phyloP scores from a whole-genome alignment of 1,284 basidiomycete species.

The Phellopilus nigrolimitatus region DNA sequence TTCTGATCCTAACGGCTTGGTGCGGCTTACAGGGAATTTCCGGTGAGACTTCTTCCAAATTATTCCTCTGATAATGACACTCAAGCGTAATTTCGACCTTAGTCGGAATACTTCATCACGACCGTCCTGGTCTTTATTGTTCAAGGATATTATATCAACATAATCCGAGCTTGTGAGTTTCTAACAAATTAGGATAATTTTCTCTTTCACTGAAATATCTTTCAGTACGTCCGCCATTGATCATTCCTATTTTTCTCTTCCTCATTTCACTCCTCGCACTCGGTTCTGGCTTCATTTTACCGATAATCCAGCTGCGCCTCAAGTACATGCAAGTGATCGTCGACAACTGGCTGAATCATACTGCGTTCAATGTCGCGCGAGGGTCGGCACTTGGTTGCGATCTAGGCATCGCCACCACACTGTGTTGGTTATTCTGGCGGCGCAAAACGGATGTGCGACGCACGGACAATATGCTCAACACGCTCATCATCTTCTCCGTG shows the following conservation, averaged over 20 bases:
- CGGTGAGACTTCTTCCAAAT: neutral
- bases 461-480: constrained; percentile 15
- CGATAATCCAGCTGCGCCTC: constrained; percentile 7
- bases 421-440: constrained; percentile 14
- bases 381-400: constrained; percentile 17
- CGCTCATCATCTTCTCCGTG: constrained; percentile 17
- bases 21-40: constrained; percentile 19
- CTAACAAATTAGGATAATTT: neutral
- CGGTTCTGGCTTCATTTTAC: constrained; percentile 13
- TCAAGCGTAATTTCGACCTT: neutral
- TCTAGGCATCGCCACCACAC: constrained; percentile 11
- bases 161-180: constrained; percentile 12
- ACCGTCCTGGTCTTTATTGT: constrained; percentile 13
- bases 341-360: constrained; percentile 9
- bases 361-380: constrained; percentile 16
- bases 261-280: constrained; percentile 7
- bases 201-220: no score
- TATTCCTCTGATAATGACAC: neutral
- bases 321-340: constrained; percentile 9
- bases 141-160: constrained; percentile 18
- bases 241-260: constrained; percentile 11
- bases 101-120: constrained; percentile 17
- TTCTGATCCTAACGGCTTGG: no score
- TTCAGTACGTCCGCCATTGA: constrained; percentile 7
- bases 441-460: constrained; percentile 11